Percentiles rank a stretch among this genome's conserved stretches.
Evolutionary conservation across 2,329 filamentous ascomycete genomes (phyloP).

Genomic region (Neoascochyta sp.): DNA sequence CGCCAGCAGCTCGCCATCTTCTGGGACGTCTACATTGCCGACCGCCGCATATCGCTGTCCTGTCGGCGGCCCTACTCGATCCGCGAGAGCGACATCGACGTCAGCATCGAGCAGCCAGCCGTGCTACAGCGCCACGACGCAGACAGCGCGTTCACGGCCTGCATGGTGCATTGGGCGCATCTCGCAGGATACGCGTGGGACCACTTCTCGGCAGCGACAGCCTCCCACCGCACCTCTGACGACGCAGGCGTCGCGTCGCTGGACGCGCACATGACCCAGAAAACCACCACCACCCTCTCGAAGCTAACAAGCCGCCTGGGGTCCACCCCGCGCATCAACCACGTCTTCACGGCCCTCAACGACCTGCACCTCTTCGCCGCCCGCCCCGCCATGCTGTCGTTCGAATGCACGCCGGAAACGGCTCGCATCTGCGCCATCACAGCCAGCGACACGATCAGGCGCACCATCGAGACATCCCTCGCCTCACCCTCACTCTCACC

Average conservation of each 20-base stretch:
- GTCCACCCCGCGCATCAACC: slow-evolving; percentile 5
- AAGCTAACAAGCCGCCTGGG: slow-evolving; percentile 8
- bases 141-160: slow-evolving; percentile 13
- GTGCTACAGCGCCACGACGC: background rate
- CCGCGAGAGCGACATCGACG: slow-evolving; percentile 25
- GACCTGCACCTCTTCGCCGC: slow-evolving; percentile 24
- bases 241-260: slow-evolving; percentile 9
- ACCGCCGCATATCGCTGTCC: slow-evolving; percentile 28
- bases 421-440: slow-evolving; percentile 14
- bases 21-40: slow-evolving; percentile 27
- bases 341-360: slow-evolving; percentile 18
- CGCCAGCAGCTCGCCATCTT: slow-evolving; percentile 27
- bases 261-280: slow-evolving; percentile 11
- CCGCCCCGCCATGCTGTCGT: slow-evolving; percentile 20
- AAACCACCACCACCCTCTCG: slow-evolving; percentile 6
- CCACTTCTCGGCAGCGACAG: slow-evolving; percentile 10
- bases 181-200: slow-evolving; percentile 24
- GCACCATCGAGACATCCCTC: slow-evolving; percentile 12
- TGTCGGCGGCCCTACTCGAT: slow-evolving; percentile 31
- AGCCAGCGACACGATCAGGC: slow-evolving; percentile 13
- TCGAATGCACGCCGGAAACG: slow-evolving; percentile 17
- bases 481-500: slow-evolving; percentile 16
- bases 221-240: slow-evolving; percentile 4
- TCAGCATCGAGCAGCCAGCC: slow-evolving; percentile 3
- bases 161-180: slow-evolving; percentile 24